phyloP scores from a whole-genome alignment of 495 filamentous ascomycete species.

The Xylaria palmicola region DNA sequence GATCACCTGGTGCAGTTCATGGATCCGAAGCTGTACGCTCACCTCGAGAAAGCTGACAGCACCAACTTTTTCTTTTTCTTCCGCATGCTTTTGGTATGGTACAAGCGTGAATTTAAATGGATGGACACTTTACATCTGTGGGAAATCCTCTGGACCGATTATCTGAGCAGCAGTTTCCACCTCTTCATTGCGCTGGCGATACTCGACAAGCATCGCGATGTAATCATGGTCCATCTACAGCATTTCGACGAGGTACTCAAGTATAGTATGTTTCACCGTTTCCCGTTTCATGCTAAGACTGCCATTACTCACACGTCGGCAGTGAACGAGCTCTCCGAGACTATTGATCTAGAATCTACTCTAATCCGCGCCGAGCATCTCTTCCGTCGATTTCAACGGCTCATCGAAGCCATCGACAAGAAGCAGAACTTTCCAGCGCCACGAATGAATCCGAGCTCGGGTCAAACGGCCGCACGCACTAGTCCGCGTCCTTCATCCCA shows the following conservation, averaged over 20 bases:
- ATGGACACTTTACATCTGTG: constrained; percentile 80
- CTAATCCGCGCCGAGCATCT: constrained; percentile 84
- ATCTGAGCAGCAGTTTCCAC: constrained; percentile 82
- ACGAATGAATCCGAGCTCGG: constrained; percentile 27
- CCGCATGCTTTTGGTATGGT: constrained; percentile 97
- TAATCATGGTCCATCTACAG: constrained; percentile 92
- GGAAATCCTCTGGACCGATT: constrained; percentile 96
- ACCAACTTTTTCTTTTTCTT: constrained; percentile 99
- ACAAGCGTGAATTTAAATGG: constrained; percentile 95
- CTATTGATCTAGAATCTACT: constrained; percentile 82
- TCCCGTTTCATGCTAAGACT: not conserved
- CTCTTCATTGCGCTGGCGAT: constrained; percentile 92
- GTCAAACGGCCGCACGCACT: constrained; percentile 3
- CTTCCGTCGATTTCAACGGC: constrained; percentile 81
- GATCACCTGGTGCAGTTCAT: constrained; percentile 94
- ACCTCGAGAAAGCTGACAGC: constrained; percentile 83
- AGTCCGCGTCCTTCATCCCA: constrained; percentile 9
- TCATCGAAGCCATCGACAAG: constrained; percentile 87
- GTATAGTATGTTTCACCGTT: constrained; percentile 64
- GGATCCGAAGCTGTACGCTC: constrained; percentile 90
- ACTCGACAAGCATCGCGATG: constrained; percentile 88
- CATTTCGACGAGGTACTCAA: constrained; percentile 97
- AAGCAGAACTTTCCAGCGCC: constrained; percentile 74
- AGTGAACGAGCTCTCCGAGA: constrained; percentile 94
- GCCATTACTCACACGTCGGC: constrained; percentile 13